Conservation (phyloP, 163 green algal species). For the Chlorella variabilis region DNA sequence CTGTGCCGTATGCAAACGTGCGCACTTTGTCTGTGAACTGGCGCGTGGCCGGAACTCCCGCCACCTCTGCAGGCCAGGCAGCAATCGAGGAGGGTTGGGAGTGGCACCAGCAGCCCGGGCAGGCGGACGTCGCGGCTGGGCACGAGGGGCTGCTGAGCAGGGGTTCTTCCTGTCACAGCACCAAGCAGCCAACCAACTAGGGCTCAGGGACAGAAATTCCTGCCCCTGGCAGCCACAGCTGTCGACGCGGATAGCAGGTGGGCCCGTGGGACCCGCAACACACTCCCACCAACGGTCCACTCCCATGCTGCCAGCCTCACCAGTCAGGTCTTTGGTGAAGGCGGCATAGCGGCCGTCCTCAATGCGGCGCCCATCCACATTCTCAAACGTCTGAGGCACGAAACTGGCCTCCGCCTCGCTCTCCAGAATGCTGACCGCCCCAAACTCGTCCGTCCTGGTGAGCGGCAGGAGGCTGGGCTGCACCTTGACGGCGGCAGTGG, state of each 20-base stretch:
- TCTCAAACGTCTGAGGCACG: slow-evolving; percentile 49
- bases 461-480: slow-evolving; percentile 31
- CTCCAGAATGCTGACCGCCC: slow-evolving; percentile 53
- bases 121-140: too few relatives aligned
- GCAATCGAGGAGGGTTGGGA: too few relatives aligned
- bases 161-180: too few relatives aligned
- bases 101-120: too few relatives aligned
- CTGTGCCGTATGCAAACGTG: slow-evolving; percentile 93
- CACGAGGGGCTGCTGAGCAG: too few relatives aligned
- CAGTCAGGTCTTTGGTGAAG: slow-evolving; percentile 81
- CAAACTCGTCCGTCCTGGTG: slow-evolving; percentile 43
- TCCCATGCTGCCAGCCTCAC: slow-evolving; percentile 20
- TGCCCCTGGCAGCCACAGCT: too few relatives aligned
- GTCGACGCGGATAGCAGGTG: too few relatives aligned
- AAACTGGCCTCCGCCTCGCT: slow-evolving; percentile 28
- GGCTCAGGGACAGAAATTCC: too few relatives aligned
- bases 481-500: slow-evolving; percentile 14
- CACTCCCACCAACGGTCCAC: not conserved
- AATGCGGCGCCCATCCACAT: slow-evolving; percentile 78
- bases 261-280: too few relatives aligned
- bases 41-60: slow-evolving; percentile 72
- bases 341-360: slow-evolving; percentile 92
- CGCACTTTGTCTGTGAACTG: slow-evolving; percentile 74
- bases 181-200: too few relatives aligned
- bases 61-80: slow-evolving; percentile 14